These are phyloP conservation scores for Elasticomyces elasticus DNA, from an alignment of 495 filamentous ascomycete species.

Conservation along the genomic window DNA sequence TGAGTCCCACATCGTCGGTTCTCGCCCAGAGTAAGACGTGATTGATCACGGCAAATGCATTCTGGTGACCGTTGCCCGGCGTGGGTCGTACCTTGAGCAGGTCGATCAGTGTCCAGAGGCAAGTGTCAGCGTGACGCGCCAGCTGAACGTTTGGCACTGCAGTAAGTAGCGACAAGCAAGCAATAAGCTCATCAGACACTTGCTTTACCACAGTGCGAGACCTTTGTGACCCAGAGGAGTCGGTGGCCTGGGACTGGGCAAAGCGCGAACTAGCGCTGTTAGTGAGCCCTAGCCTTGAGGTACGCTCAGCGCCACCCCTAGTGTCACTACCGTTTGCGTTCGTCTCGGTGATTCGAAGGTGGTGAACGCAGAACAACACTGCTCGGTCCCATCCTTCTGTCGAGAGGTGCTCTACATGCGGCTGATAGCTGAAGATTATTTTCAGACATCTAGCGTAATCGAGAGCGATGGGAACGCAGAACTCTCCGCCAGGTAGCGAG, in stretches of 20 bases:
- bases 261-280: constrained; percentile 13
- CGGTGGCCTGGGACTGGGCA: constrained; percentile 10
- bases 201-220: constrained; percentile 8
- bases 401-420: constrained; percentile 68
- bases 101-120: constrained; percentile 49
- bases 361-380: constrained; percentile 56
- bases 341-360: constrained; percentile 27
- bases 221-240: constrained; percentile 11
- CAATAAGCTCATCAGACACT: constrained; percentile 17
- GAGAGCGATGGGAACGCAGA: constrained; percentile 60
- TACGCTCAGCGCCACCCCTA: constrained; percentile 3
- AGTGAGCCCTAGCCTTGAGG: neutral
- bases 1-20: constrained; percentile 56
- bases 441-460: constrained; percentile 71
- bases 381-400: constrained; percentile 57
- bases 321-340: constrained; percentile 1
- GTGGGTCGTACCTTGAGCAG: constrained; percentile 38
- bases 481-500: constrained; percentile 48
- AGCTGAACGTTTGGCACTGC: constrained; percentile 63
- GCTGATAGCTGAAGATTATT: constrained; percentile 56
- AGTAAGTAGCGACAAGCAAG: constrained; percentile 48
- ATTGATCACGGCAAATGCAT: constrained; percentile 68
- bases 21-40: constrained; percentile 52
- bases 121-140: constrained; percentile 43
- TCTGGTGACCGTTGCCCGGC: constrained; percentile 39